Conservation (phyloP, 345 rosid genomes). For the Schrenkiella parvula region DNA sequence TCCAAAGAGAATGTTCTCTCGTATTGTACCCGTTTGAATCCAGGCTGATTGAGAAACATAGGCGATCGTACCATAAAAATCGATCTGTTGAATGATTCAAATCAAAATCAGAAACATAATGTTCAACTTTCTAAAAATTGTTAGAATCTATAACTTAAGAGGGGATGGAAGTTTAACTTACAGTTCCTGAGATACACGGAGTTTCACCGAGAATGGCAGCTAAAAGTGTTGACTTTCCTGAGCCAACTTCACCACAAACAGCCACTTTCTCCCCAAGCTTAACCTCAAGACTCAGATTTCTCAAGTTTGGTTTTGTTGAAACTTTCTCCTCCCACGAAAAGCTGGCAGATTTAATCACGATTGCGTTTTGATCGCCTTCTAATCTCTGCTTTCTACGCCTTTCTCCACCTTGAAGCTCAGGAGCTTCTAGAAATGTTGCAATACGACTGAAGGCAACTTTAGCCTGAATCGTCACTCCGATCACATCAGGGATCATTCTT, state of each 20-base stretch:
- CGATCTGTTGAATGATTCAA: conserved; percentile 42
- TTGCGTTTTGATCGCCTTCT: conserved; percentile 27
- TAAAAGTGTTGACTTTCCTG: conserved; percentile 90
- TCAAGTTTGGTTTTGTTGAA: conserved; percentile 50
- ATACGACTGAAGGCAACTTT: conserved; percentile 82
- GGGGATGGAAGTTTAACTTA: conserved; percentile 33
- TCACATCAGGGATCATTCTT: conserved; percentile 75
- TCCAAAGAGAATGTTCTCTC: conserved; percentile 81
- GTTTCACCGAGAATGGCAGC: conserved; percentile 93
- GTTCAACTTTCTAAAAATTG: not conserved
- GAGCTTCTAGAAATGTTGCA: conserved; percentile 74
- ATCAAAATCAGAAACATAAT: not conserved
- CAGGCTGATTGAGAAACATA: conserved; percentile 95
- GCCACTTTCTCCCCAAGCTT: conserved; percentile 72
- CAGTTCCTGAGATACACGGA: conserved; percentile 61
- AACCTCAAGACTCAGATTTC: conserved; percentile 54
- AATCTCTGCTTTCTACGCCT: conserved; percentile 35
- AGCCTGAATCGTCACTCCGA: conserved; percentile 84
- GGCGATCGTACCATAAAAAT: conserved; percentile 71
- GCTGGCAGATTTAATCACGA: conserved; percentile 52
- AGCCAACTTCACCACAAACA: conserved; percentile 94
- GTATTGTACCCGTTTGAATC: conserved; percentile 91
- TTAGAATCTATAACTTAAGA: not conserved
- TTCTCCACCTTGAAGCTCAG: conserved; percentile 65
- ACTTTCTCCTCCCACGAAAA: conserved; percentile 79